A percentile compares a stretch with the other conserved stretches of the same genome.
These are phyloP conservation scores for Starmerella scarabaei DNA, from an alignment of 805 yeast species.

Conservation along the genomic window DNA sequence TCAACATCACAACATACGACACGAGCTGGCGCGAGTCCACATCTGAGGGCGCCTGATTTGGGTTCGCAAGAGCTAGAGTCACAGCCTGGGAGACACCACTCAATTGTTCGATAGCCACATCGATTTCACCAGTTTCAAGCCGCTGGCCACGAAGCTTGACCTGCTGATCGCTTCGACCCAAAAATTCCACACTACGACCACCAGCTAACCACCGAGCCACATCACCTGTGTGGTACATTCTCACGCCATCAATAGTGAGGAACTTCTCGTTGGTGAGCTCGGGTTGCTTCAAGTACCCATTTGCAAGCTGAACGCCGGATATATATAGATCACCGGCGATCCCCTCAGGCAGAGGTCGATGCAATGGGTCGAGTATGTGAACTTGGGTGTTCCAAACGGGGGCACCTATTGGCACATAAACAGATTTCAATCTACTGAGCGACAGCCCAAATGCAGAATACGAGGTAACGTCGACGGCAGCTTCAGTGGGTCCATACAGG, in stretches of 20 bases:
- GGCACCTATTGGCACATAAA: slow-evolving; percentile 10
- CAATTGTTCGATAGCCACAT: slow-evolving; percentile 15
- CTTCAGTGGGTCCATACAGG: slow-evolving; percentile 16
- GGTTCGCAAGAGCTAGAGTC: slow-evolving; percentile 3
- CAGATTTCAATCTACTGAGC: not conserved
- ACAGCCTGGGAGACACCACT: slow-evolving; percentile 8
- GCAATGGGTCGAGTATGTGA: slow-evolving; percentile 5
- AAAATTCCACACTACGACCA: slow-evolving; percentile 21
- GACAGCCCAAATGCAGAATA: slow-evolving; percentile 4
- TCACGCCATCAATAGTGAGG: slow-evolving; percentile 3
- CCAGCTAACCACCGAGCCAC: slow-evolving; percentile 20
- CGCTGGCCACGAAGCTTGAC: slow-evolving; percentile 26
- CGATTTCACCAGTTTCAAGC: slow-evolving; percentile 25
- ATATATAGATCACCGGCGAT: slow-evolving; percentile 25
- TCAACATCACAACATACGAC: slow-evolving; percentile 7
- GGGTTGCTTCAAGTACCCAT: slow-evolving; percentile 21
- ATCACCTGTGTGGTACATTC: slow-evolving; percentile 24
- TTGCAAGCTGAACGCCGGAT: slow-evolving; percentile 24
- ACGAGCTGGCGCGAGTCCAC: slow-evolving; percentile 13
- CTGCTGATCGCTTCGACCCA: slow-evolving; percentile 25
- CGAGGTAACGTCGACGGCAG: slow-evolving; percentile 14
- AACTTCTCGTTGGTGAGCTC: slow-evolving; percentile 19
- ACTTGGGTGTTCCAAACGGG: slow-evolving; percentile 13
- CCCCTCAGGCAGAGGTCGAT: slow-evolving; percentile 18
- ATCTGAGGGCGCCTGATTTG: slow-evolving; percentile 1